phyloP scores from a whole-genome alignment of 1,284 basidiomycete species.

The Apiotrichum sp. region DNA sequence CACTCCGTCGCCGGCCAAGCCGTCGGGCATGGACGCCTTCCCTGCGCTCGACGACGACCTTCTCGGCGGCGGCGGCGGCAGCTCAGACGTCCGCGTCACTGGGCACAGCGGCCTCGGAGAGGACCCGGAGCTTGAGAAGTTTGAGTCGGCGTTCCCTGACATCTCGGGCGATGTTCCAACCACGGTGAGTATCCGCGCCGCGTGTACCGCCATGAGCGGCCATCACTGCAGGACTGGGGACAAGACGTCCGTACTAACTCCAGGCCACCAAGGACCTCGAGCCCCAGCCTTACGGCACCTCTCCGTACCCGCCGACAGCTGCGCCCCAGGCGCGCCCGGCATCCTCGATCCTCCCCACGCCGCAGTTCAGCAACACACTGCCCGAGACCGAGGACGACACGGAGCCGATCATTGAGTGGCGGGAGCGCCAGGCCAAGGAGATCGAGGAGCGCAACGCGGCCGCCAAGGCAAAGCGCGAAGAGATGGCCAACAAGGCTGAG shows the following conservation, averaged over 20 bases:
- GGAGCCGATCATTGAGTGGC: constrained; percentile 83
- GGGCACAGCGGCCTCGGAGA: constrained; percentile 50
- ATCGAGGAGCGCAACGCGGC: constrained; percentile 75
- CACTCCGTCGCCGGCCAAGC: constrained; percentile 11
- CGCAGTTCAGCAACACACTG: constrained; percentile 45
- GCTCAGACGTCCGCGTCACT: constrained; percentile 64
- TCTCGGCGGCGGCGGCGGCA: constrained; percentile 3
- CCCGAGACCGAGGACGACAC: constrained; percentile 67
- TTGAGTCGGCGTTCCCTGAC: constrained; percentile 86
- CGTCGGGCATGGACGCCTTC: constrained; percentile 55
- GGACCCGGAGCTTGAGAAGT: constrained; percentile 75
- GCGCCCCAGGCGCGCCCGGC: constrained; percentile 56
- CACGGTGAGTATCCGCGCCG: neutral
- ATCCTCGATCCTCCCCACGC: constrained; percentile 55
- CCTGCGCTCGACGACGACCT: constrained; percentile 55
- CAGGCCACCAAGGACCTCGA: constrained; percentile 38
- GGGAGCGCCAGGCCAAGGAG: constrained; percentile 76
- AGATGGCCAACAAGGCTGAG: constrained; percentile 83
- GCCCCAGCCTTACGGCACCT: constrained; percentile 42
- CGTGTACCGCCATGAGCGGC: neutral
- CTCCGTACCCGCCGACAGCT: constrained; percentile 43
- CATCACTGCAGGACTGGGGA: neutral
- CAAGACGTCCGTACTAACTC: neutral
- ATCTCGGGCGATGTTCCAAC: constrained; percentile 52
- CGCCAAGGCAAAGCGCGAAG: constrained; percentile 71